Evolutionary conservation across 192 early-diverging fungal genomes (phyloP), one percentile per base, ranked within the genome.

Genomic region (Coemansia sp.): DNA sequence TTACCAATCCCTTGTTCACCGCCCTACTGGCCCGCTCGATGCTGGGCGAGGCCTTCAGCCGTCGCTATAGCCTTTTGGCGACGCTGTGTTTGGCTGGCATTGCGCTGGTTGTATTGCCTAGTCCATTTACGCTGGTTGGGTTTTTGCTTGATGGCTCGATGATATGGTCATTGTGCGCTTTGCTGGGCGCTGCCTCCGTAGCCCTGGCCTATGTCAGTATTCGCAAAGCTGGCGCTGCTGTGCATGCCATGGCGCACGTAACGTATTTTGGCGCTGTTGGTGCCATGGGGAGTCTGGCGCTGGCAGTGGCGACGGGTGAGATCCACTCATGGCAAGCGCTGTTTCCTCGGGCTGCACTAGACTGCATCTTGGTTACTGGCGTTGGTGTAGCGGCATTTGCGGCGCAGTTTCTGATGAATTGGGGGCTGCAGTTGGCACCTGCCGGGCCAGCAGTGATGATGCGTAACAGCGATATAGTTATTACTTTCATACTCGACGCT

Each of bases 371-470:
- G 23, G 58, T 67, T 3, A 35, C n/a, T 0, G 73, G 73, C n/a
- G 63, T 74, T 6, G 73, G 73, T 2, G 16, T 58, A 4, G 26
- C 58, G 1, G 66, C 67, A 9, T 65, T 69, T 43, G 2, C 55
- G 1, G 73, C 73, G 8, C 73, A 74, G 62, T 69, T 53, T 11
- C 51, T 74, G 50, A 69, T 74, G 66, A 65, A 69, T 51, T 56
- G 58, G 48, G 73, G 62, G 2, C 28, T 74, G 63, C 73, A 69
- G 39, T 37, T 74, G 51, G 67, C 73, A 9, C 48, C 39, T 0
- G 73, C 73, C 0, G 73, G 66, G 1, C 66, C 73, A 0, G 63
- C 56, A 0, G 73, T 74, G 6, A 69, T 69, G 66, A 65, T 74
- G 67, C 66, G 73, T 34, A 69, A 74, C 53, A 61, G 43, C 48